Percentiles rank a stretch among this genome's conserved stretches.
Evolutionary conservation across 1,139 yeast species (phyloP).

Genomic region (Blastobotrys persicus): DNA sequence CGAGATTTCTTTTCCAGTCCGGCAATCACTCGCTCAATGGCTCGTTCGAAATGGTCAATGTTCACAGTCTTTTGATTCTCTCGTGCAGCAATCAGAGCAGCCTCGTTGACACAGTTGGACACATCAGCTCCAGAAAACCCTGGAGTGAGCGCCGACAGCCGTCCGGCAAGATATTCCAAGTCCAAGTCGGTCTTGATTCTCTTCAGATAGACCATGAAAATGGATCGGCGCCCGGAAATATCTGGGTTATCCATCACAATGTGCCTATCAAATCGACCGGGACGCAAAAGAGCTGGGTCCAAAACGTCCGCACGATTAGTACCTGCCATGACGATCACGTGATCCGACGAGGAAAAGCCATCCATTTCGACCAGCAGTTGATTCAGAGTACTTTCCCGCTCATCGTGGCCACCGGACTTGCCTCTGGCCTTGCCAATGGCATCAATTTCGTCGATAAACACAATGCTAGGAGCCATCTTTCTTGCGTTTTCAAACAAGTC

Average conservation of each 20-base stretch:
- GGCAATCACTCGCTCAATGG: conserved; percentile 95
- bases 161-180: conserved; percentile 64
- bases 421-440: conserved; percentile 96
- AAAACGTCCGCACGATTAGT: conserved; percentile 92
- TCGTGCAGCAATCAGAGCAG: conserved; percentile 95
- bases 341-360: conserved; percentile 86
- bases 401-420: conserved; percentile 87
- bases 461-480: conserved; percentile 88
- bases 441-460: conserved; percentile 95
- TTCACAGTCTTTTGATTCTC: conserved; percentile 63
- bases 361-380: conserved; percentile 97
- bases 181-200: conserved; percentile 58
- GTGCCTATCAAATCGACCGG: conserved; percentile 96
- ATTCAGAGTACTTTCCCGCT: conserved; percentile 92
- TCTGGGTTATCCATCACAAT: conserved; percentile 90
- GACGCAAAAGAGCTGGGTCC: conserved; percentile 90
- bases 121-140: conserved; percentile 98
- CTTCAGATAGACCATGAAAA: conserved; percentile 77
- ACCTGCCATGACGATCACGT: conserved; percentile 95
- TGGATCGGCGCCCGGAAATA: conserved; percentile 86
- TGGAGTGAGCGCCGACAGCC: conserved; percentile 92
- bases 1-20: conserved; percentile 90
- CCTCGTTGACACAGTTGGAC: conserved; percentile 95
- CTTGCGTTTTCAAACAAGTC: conserved; percentile 91
- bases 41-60: conserved; percentile 83